A percentile compares a stretch with the other conserved stretches of the same genome.
Evolutionary conservation across 371 early-diverging fungal species (phyloP).

Genomic region (Cokeromyces recurvatus): DNA sequence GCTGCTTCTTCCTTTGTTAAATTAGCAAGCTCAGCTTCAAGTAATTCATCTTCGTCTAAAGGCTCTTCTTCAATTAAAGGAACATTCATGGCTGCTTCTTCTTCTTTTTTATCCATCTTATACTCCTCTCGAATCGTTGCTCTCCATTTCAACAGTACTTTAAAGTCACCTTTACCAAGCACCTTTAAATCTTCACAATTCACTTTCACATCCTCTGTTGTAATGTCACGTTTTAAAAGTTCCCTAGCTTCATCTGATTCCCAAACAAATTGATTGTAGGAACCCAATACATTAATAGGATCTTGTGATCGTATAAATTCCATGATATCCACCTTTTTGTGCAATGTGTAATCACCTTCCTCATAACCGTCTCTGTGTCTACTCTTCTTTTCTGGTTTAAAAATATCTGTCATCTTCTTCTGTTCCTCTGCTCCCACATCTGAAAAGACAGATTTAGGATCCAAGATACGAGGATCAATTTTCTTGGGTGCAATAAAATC

Average conservation of each 20-base stretch:
- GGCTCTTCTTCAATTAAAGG: conserved; percentile 45
- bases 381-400: conserved; percentile 81
- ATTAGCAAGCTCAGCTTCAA: conserved; percentile 57
- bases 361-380: conserved; percentile 96
- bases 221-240: conserved; percentile 61
- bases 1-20: conserved; percentile 56
- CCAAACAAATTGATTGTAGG: conserved; percentile 71
- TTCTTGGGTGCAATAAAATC: conserved; percentile 94
- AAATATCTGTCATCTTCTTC: conserved; percentile 56
- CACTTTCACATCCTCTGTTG: conserved; percentile 75
- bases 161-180: conserved; percentile 91
- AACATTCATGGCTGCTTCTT: conserved; percentile 29
- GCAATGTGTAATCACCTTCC: conserved; percentile 87
- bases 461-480: conserved; percentile 94
- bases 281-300: conserved; percentile 73
- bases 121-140: conserved; percentile 54
- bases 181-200: conserved; percentile 88
- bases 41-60: conserved; percentile 53
- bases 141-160: conserved; percentile 87
- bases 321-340: conserved; percentile 64
- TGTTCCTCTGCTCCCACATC: conserved; percentile 68
- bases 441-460: conserved; percentile 93
- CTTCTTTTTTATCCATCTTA: conserved; percentile 48
- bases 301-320: conserved; percentile 79
- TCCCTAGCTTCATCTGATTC: conserved; percentile 58